A percentile compares a stretch with the other conserved stretches of the same genome.
Evolutionary conservation across 2,329 filamentous ascomycete species (phyloP).

Genomic region (Sporothrix mexicana): DNA sequence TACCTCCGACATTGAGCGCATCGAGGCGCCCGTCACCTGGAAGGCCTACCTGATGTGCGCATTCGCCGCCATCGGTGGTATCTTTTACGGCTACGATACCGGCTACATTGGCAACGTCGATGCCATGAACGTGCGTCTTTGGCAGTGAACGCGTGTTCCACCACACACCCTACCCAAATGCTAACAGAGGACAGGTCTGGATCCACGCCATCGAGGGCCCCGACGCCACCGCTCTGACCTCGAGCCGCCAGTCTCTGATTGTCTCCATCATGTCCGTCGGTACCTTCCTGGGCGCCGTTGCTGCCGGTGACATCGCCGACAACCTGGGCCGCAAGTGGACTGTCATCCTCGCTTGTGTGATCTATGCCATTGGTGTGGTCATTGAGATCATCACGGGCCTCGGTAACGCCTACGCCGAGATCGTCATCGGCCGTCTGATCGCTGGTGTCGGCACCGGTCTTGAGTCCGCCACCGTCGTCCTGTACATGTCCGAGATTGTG

Average conservation of each 20-base stretch:
- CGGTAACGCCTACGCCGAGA: constrained; percentile 59
- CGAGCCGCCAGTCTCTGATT: constrained; percentile 61
- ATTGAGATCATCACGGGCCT: constrained; percentile 65
- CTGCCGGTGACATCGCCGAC: constrained; percentile 79
- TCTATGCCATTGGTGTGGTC: constrained; percentile 72
- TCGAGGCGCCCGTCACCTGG: constrained; percentile 72
- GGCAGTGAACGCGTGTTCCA: too few species aligned
- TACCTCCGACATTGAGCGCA: constrained; percentile 60
- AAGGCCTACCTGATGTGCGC: constrained; percentile 73
- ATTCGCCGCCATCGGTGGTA: constrained; percentile 73
- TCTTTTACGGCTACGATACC: constrained; percentile 81
- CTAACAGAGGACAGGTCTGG: not conserved
- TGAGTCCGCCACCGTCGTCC: constrained; percentile 78
- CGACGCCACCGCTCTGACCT: constrained; percentile 45
- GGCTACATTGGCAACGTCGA: constrained; percentile 74
- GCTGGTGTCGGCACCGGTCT: constrained; percentile 81
- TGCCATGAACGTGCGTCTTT: constrained; percentile 55
- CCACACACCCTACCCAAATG: too few species aligned
- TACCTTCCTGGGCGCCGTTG: constrained; percentile 79
- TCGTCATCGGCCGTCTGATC: constrained; percentile 75
- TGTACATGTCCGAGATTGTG: constrained; percentile 85
- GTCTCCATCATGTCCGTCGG: constrained; percentile 77
- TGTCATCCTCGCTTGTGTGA: constrained; percentile 69
- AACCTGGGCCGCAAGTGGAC: constrained; percentile 74
- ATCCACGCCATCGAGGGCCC: constrained; percentile 53